Conservation (phyloP, 2,329 filamentous ascomycete species). For the Hirsutella thompsonii region DNA sequence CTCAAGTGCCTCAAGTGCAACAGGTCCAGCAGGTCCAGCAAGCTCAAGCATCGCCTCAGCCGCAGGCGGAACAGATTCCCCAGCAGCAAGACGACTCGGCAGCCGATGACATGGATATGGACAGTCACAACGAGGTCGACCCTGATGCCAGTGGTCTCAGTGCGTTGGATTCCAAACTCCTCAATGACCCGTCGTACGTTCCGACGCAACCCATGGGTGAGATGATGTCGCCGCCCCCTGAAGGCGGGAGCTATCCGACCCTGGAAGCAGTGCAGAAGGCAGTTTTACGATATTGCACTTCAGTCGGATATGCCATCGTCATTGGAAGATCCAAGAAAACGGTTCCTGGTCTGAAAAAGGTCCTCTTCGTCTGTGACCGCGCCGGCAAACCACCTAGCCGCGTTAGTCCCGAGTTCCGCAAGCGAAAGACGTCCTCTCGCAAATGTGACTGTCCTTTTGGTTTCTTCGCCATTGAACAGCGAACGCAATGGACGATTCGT, state of each 20-base stretch:
- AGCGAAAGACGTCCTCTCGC: constrained; percentile 53
- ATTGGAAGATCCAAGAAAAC: constrained; percentile 58
- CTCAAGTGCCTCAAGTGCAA: constrained; percentile 12
- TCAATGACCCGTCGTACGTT: constrained; percentile 36
- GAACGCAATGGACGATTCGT: constrained; percentile 53
- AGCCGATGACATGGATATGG: constrained; percentile 40
- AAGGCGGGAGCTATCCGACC: constrained; percentile 51
- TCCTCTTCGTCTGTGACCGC: constrained; percentile 53
- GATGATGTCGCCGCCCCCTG: constrained; percentile 50
- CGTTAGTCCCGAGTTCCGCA: constrained; percentile 50
- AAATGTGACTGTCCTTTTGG: constrained; percentile 58
- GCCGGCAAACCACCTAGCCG: constrained; percentile 49
- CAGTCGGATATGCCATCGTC: constrained; percentile 55
- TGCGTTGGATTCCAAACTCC: constrained; percentile 35
- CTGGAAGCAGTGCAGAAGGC: constrained; percentile 53
- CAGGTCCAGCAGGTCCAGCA: constrained; percentile 20
- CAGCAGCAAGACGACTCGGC: constrained; percentile 28
- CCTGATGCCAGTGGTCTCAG: constrained; percentile 27
- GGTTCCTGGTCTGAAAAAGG: constrained; percentile 53
- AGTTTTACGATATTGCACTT: constrained; percentile 51
- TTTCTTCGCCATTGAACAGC: constrained; percentile 57
- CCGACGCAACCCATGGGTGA: constrained; percentile 41
- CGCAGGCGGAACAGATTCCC: constrained; percentile 20
- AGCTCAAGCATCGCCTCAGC: constrained; percentile 16
- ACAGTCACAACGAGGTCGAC: constrained; percentile 34